Conservation (phyloP, 1,284 basidiomycete genomes). For the Melampsora americana region DNA sequence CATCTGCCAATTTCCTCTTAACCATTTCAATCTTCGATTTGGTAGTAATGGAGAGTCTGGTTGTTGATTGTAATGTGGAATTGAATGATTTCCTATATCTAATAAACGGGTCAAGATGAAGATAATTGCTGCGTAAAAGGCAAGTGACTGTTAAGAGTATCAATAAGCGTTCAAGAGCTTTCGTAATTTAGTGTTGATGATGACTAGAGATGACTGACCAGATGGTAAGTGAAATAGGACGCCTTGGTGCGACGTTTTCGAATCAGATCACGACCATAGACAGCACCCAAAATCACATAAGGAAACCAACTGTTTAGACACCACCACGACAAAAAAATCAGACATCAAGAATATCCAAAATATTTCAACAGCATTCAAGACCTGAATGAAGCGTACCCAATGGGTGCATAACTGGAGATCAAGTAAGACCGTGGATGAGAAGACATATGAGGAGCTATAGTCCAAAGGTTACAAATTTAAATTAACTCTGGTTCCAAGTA, state of each 20-base stretch:
- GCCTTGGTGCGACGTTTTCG: constrained; percentile 16
- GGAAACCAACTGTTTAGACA: constrained; percentile 16
- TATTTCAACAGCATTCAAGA: no score
- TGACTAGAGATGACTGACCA: constrained; percentile 6
- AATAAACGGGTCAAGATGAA: constrained; percentile 12
- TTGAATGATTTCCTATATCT: constrained; percentile 11
- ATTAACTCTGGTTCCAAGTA: no score
- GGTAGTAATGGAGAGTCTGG: neutral
- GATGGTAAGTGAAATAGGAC: constrained; percentile 1
- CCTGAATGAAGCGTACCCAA: constrained; percentile 13
- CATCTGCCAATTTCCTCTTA: constrained; percentile 25
- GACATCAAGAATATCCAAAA: no score
- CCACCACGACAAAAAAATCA: no score
- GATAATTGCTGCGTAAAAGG: neutral
- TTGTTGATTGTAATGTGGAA: neutral
- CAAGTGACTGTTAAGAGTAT: constrained; percentile 6
- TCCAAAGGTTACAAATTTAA: no score
- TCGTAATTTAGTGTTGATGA: neutral
- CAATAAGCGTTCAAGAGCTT: neutral
- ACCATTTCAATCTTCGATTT: constrained; percentile 10
- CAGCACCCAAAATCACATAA: constrained; percentile 24
- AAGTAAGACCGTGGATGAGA: constrained; percentile 20
- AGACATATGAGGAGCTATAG: constrained; percentile 24
- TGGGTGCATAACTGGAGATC: constrained; percentile 30
- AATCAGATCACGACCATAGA: constrained; percentile 22